A percentile compares a stretch with the other conserved stretches of the same genome.
Conservation (phyloP, 2,329 filamentous ascomycete species). For the Bertia moriformis region DNA sequence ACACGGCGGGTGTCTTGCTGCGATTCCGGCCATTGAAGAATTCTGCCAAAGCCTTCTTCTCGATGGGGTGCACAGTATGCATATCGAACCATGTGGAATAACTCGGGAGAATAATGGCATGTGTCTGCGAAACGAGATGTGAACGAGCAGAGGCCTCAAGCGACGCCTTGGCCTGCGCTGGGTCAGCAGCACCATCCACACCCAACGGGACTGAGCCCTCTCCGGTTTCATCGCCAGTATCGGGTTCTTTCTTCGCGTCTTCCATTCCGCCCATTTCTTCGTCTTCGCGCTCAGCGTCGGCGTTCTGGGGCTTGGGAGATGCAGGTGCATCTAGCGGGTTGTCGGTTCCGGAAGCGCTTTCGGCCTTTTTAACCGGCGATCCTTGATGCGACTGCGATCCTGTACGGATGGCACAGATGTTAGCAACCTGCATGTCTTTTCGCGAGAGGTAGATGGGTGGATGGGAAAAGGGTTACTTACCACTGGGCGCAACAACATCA, state of each 20-base stretch:
- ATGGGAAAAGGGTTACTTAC: no score
- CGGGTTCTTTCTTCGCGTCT: conserved; percentile 32
- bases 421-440: no score
- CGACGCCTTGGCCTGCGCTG: conserved; percentile 61
- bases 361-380: conserved; percentile 13
- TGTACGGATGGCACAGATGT: conserved; percentile 4
- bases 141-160: conserved; percentile 78
- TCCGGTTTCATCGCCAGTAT: conserved; percentile 21
- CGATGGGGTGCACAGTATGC: conserved; percentile 77
- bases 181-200: conserved; percentile 24
- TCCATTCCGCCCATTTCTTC: conserved; percentile 62
- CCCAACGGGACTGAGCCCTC: not conserved
- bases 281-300: conserved; percentile 27
- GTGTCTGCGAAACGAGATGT: conserved; percentile 83
- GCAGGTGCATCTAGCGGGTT: not conserved
- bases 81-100: conserved; percentile 99
- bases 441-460: no score
- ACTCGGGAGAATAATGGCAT: conserved; percentile 89
- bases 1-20: conserved; percentile 92
- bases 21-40: conserved; percentile 98
- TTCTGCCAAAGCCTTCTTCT: conserved; percentile 87
- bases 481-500: no score
- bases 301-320: conserved; percentile 1
- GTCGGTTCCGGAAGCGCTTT: conserved; percentile 6
- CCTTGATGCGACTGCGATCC: conserved; percentile 16